phyloP scores from a whole-genome alignment of 2,329 filamentous ascomycete species.

The Alternaria alternata region DNA sequence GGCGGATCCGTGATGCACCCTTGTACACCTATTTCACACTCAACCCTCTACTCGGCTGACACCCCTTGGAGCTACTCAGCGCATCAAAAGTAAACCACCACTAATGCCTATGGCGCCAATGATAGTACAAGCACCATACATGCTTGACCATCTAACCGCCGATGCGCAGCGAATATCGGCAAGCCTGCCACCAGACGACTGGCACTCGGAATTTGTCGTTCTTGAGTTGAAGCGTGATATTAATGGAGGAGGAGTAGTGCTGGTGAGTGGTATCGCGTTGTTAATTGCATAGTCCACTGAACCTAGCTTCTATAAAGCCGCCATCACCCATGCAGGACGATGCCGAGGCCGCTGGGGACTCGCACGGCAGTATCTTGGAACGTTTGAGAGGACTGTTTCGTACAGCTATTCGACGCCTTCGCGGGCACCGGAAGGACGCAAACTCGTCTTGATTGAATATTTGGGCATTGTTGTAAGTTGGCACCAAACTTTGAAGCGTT shows the following conservation, averaged over 20 bases:
- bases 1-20: not conserved
- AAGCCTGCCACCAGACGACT: slow-evolving; percentile 27
- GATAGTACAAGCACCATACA: slow-evolving; percentile 15
- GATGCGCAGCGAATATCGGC: slow-evolving; percentile 23
- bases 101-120: not conserved
- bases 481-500: not conserved
- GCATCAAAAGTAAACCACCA: not conserved
- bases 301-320: not conserved
- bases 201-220: slow-evolving; percentile 9
- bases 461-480: not conserved
- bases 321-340: not conserved
- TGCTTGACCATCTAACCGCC: slow-evolving; percentile 26
- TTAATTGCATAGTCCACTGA: not conserved
- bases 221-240: slow-evolving; percentile 7
- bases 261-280: slow-evolving; percentile 6
- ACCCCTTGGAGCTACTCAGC: not conserved
- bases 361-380: not conserved
- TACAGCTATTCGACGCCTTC: not conserved
- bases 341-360: not conserved
- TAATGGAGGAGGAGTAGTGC: slow-evolving; percentile 18
- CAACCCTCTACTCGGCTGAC: not conserved
- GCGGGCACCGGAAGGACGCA: not conserved
- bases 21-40: not conserved
- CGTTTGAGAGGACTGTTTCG: not conserved
- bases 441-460: not conserved